Evolutionary conservation across 1,139 yeast species (phyloP).

Genomic region (Taphrina flavorubra): DNA sequence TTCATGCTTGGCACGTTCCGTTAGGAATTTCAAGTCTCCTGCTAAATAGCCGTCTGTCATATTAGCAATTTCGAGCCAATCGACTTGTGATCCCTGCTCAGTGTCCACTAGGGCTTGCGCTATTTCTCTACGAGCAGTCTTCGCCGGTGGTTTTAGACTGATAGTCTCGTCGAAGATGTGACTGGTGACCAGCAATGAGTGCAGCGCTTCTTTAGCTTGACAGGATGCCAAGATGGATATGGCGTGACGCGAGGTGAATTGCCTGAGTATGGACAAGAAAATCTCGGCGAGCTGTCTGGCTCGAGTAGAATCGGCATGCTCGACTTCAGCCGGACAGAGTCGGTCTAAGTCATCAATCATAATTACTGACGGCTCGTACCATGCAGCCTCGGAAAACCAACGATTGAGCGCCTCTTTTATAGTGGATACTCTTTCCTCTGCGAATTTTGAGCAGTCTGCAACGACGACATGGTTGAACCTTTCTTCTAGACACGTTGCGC

Average conservation of each 20-base stretch:
- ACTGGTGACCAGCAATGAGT: slow-evolving; percentile 65
- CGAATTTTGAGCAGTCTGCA: slow-evolving; percentile 16
- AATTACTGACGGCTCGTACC: slow-evolving; percentile 80
- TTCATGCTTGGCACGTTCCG: slow-evolving; percentile 78
- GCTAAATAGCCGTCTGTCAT: slow-evolving; percentile 93
- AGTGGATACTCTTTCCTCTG: slow-evolving; percentile 18
- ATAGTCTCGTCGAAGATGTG: slow-evolving; percentile 69
- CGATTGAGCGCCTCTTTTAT: slow-evolving; percentile 23
- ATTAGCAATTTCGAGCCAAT: slow-evolving; percentile 69
- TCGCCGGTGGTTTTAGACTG: slow-evolving; percentile 72
- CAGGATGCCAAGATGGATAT: slow-evolving; percentile 65
- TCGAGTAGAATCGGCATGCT: slow-evolving; percentile 65
- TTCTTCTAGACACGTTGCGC: background rate
- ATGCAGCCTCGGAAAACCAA: slow-evolving; percentile 66
- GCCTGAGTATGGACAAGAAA: slow-evolving; percentile 53
- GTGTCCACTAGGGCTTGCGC: slow-evolving; percentile 54
- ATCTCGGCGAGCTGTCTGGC: slow-evolving; percentile 65
- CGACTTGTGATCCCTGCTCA: slow-evolving; percentile 54
- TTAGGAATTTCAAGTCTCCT: slow-evolving; percentile 72
- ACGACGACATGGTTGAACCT: slow-evolving; percentile 13
- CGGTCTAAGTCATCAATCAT: slow-evolving; percentile 83
- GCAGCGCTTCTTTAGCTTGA: slow-evolving; percentile 68
- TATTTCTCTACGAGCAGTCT: slow-evolving; percentile 62
- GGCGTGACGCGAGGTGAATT: slow-evolving; percentile 52
- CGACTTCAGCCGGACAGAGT: slow-evolving; percentile 72